Conservation (phyloP, 176 grass and related monocot genomes). For the Ampelocalamus luodianensis region DNA sequence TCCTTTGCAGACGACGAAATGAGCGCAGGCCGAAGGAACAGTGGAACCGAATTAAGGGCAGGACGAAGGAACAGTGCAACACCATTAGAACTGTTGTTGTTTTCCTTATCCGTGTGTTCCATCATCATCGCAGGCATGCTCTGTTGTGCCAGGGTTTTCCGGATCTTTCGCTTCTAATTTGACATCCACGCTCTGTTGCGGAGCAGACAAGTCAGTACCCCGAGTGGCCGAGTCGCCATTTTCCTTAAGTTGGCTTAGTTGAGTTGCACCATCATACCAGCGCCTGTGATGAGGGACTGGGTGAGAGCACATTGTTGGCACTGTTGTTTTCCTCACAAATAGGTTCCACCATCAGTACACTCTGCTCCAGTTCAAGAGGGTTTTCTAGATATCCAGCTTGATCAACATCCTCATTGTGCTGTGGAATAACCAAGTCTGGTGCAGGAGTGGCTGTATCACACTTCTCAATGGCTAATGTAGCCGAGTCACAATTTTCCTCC, state of each 20-base stretch:
- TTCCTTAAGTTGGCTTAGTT: not conserved
- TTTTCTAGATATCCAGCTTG: conserved; percentile 44
- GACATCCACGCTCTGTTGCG: conserved; percentile 13
- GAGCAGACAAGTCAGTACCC: conserved; percentile 12
- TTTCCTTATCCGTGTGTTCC: not conserved
- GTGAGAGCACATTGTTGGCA: not conserved
- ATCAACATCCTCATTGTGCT: conserved; percentile 28
- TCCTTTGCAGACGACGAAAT: not conserved
- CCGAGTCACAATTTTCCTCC: conserved; percentile 33
- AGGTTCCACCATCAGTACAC: conserved; percentile 38
- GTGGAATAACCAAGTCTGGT: conserved; percentile 23
- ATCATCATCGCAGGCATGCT: not conserved
- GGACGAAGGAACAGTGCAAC: not conserved
- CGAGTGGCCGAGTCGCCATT: not conserved
- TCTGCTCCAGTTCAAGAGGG: conserved; percentile 26
- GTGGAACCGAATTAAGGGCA: not conserved
- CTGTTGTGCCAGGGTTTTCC: conserved; percentile 30
- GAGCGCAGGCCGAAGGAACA: not conserved
- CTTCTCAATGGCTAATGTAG: conserved; percentile 20
- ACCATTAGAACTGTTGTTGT: not conserved
- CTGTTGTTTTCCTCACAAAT: conserved; percentile 28
- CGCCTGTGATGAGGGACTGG: conserved; percentile 5
- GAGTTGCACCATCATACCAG: not conserved
- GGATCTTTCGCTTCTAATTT: conserved; percentile 21
- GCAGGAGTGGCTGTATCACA: conserved; percentile 27